Percentiles rank a stretch among this genome's conserved stretches.
Evolutionary conservation across 257 asterid species (phyloP).

Genomic region (Fraxinus anomala): DNA sequence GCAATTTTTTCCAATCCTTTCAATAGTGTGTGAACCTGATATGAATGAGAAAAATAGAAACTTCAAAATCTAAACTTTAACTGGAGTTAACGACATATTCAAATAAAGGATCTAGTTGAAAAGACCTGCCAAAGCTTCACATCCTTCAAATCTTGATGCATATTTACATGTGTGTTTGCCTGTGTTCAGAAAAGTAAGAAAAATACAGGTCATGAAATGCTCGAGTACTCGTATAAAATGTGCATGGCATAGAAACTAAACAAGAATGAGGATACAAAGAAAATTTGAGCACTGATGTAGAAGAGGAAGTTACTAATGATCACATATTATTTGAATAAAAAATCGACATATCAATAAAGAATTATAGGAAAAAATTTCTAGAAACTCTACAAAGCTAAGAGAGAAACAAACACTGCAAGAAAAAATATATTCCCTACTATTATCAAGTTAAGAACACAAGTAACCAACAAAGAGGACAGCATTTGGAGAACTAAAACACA

Average conservation of each 20-base stretch:
- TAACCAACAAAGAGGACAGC: background rate
- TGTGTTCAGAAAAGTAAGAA: conserved; percentile 40
- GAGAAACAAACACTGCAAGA: background rate
- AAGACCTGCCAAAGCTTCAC: conserved; percentile 98
- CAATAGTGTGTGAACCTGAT: conserved; percentile 84
- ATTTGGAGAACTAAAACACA: background rate
- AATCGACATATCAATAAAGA: background rate
- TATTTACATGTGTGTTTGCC: conserved; percentile 95
- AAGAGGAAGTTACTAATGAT: background rate
- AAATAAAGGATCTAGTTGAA: conserved; percentile 21
- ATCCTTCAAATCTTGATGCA: conserved; percentile 85
- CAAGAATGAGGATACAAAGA: background rate
- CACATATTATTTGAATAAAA: background rate
- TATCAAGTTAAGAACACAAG: background rate
- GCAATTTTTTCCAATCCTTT: conserved; percentile 98
- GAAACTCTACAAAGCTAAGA: background rate
- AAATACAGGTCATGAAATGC: conserved; percentile 1
- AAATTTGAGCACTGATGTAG: background rate
- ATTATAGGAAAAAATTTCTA: background rate
- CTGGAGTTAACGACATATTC: background rate
- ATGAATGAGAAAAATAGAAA: conserved; percentile 24
- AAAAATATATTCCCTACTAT: too few relatives aligned
- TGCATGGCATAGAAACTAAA: background rate
- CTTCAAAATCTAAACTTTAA: conserved; percentile 23
- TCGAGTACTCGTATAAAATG: conserved; percentile 17